A percentile compares a stretch with the other conserved stretches of the same genome.
Conservation (phyloP, 495 filamentous ascomycete genomes). For the Penicillium argentinense region DNA sequence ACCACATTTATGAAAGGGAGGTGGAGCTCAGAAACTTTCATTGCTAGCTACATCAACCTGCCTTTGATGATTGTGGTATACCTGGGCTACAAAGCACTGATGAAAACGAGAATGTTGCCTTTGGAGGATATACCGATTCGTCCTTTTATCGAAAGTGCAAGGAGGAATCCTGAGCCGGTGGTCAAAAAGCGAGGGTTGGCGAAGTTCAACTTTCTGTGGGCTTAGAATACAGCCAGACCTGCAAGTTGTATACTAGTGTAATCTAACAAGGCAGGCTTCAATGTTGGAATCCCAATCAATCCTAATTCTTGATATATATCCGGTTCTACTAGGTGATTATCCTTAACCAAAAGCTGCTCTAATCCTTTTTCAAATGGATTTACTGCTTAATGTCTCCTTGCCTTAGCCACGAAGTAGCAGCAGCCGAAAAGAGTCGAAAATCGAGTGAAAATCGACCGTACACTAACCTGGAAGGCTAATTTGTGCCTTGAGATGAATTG, state of each 20-base stretch:
- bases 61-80: slow-evolving; percentile 54
- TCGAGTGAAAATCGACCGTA: too few species aligned
- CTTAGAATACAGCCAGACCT: too few species aligned
- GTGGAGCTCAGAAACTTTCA: slow-evolving; percentile 31
- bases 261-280: not conserved
- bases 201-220: slow-evolving; percentile 27
- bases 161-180: slow-evolving; percentile 23
- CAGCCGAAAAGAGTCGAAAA: too few species aligned
- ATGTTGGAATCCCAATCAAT: not conserved
- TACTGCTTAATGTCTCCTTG: too few species aligned
- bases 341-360: too few species aligned
- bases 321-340: too few species aligned
- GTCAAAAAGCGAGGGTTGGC: slow-evolving; percentile 13
- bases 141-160: slow-evolving; percentile 26
- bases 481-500: too few species aligned
- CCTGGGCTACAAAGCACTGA: slow-evolving; percentile 51
- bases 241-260: not conserved
- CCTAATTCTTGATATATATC: too few species aligned
- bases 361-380: too few species aligned
- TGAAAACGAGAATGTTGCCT: slow-evolving; percentile 53
- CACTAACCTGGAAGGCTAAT: too few species aligned
- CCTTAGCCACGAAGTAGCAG: too few species aligned
- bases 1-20: slow-evolving; percentile 52
- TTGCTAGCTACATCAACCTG: slow-evolving; percentile 44
- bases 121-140: slow-evolving; percentile 47